Conservation (phyloP, 257 asterid species). For the Coffea canephora region DNA sequence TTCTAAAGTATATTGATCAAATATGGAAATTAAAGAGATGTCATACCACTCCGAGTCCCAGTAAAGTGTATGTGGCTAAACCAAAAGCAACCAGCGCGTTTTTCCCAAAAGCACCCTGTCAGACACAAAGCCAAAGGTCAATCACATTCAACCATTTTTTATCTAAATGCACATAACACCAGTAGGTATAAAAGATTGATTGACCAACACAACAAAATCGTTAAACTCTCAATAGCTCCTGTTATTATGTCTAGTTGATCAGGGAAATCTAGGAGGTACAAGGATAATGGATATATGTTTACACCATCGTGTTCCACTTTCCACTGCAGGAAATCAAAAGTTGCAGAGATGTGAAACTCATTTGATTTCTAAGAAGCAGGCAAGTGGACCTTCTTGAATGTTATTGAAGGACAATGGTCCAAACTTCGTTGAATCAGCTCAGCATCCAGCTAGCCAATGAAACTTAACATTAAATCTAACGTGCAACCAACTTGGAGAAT, state of each 20-base stretch:
- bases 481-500: not conserved
- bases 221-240: not conserved
- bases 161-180: not conserved
- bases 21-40: slow-evolving; percentile 7
- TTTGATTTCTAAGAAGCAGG: not conserved
- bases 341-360: not conserved
- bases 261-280: not conserved
- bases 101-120: slow-evolving; percentile 77
- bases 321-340: not conserved
- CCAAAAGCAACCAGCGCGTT: slow-evolving; percentile 60
- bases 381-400: not conserved
- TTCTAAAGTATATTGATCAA: not conserved
- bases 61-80: slow-evolving; percentile 56
- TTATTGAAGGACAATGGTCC: not conserved
- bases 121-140: slow-evolving; percentile 7
- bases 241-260: not conserved
- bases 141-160: not conserved
- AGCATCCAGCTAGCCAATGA: not conserved
- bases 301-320: not conserved
- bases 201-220: not conserved
- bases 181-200: not conserved
- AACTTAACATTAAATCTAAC: not conserved
- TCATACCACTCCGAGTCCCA: slow-evolving; percentile 77
- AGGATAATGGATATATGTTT: not conserved
- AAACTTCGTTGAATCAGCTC: not conserved